Percentiles rank a stretch among this genome's conserved stretches.
Evolutionary conservation across 2,329 filamentous ascomycete genomes (phyloP).

Genomic region (Lecanosticta acicola): DNA sequence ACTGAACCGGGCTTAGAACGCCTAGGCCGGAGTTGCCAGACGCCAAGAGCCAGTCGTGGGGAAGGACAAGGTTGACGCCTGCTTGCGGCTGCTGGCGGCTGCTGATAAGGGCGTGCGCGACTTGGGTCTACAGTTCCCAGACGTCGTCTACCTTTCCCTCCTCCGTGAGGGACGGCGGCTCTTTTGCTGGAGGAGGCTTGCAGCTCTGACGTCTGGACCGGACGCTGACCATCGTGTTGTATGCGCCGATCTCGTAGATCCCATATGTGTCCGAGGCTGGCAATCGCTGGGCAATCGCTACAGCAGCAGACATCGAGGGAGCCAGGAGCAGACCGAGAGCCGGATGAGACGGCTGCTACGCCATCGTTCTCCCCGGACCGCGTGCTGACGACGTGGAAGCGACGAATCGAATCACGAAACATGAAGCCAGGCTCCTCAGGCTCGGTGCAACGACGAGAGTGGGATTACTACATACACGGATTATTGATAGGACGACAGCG

Average conservation of each 20-base stretch:
- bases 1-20: too few relatives aligned
- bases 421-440: neutral
- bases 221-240: too few relatives aligned
- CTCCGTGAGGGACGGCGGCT: too few relatives aligned
- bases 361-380: neutral
- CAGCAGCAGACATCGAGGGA: too few relatives aligned
- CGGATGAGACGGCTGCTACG: neutral
- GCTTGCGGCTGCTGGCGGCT: neutral
- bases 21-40: constrained; percentile 1
- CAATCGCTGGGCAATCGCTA: too few relatives aligned
- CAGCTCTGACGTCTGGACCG: too few relatives aligned
- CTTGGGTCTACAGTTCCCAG: neutral
- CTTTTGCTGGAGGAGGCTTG: too few relatives aligned
- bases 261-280: too few relatives aligned
- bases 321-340: too few relatives aligned
- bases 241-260: too few relatives aligned
- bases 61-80: neutral
- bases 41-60: neutral
- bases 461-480: neutral
- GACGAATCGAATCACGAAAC: neutral
- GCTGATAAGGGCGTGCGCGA: neutral
- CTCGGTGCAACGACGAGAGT: neutral
- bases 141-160: neutral
- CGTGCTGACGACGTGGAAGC: constrained; percentile 4
- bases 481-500: too few relatives aligned